These are phyloP conservation scores for Nakaseomyces uthaithaninus DNA, from an alignment of 1,139 yeast species.

Conservation along the genomic window DNA sequence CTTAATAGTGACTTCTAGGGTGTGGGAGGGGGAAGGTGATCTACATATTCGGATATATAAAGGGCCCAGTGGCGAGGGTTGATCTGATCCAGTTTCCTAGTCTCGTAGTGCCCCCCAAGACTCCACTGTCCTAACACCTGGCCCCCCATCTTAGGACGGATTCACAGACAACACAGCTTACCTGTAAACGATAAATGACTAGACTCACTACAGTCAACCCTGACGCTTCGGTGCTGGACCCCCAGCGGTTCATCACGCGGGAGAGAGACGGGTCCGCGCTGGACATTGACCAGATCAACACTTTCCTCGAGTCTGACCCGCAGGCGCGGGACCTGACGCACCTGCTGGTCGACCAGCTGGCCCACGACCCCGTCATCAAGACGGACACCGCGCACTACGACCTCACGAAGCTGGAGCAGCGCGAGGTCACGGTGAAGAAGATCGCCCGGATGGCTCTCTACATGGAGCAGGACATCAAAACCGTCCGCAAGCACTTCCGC, in stretches of 20 bases:
- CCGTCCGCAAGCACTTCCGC: constrained; percentile 19
- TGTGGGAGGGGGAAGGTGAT: too few relatives aligned
- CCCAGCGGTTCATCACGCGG: constrained; percentile 33
- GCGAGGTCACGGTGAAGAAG: constrained; percentile 47
- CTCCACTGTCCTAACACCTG: too few relatives aligned
- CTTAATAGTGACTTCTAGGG: too few relatives aligned
- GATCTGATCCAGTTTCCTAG: too few relatives aligned
- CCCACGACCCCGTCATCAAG: constrained; percentile 49
- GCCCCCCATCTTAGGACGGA: too few relatives aligned
- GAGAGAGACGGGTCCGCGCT: constrained; percentile 45
- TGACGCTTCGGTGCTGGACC: constrained; percentile 22
- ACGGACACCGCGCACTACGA: constrained; percentile 47
- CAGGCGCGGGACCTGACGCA: constrained; percentile 43
- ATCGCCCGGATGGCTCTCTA: constrained; percentile 44
- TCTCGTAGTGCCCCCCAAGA: too few relatives aligned
- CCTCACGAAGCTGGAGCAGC: constrained; percentile 40
- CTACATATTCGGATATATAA: too few relatives aligned
- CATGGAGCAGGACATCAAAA: constrained; percentile 39
- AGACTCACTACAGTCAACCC: constrained; percentile 21
- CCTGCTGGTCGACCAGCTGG: constrained; percentile 39
- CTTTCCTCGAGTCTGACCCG: constrained; percentile 49
- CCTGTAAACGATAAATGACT: constrained; percentile 20
- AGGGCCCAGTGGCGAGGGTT: too few relatives aligned
- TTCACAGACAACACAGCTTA: not conserved
- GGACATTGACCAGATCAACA: constrained; percentile 42